These are phyloP conservation scores for Acanthamoeba healyi DNA, from an alignment of 208 protist species.

Conservation along the genomic window DNA sequence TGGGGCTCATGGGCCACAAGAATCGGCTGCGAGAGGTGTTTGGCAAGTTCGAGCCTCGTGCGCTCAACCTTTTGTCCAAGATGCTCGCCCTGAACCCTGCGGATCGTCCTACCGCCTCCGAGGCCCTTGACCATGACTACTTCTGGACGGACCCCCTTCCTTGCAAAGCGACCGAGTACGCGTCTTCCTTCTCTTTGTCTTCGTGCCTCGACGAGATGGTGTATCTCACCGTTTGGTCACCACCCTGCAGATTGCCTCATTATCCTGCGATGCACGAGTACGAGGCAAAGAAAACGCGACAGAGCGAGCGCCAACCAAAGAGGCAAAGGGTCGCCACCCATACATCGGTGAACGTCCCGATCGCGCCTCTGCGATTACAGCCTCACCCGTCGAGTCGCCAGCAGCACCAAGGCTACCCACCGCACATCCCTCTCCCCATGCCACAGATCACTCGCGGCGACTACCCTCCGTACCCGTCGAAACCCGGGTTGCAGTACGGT, in stretches of 20 bases:
- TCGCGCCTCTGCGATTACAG: neutral
- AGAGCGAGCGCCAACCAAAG: conserved; percentile 12
- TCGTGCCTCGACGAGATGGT: neutral
- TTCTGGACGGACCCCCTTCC: conserved; percentile 90
- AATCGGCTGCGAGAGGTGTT: neutral
- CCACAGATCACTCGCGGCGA: neutral
- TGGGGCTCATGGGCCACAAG: conserved; percentile 29
- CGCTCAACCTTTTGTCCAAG: conserved; percentile 85
- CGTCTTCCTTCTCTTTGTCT: neutral
- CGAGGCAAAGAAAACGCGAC: conserved; percentile 49
- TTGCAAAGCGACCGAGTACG: conserved; percentile 39
- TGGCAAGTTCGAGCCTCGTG: conserved; percentile 49
- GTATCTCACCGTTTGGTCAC: too few species aligned
- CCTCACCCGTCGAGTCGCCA: neutral
- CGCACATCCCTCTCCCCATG: neutral
- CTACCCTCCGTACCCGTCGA: neutral
- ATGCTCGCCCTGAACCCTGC: conserved; percentile 88
- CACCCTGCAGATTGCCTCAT: neutral
- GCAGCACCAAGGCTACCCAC: neutral
- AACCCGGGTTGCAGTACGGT: neutral
- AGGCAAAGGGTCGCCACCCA: neutral
- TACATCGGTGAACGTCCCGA: neutral
- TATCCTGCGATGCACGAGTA: conserved; percentile 68
- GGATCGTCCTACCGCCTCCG: conserved; percentile 84
- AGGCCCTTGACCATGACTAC: conserved; percentile 89